Conservation (phyloP, 768 basidiomycete species). For the Crepidotus variabilis region DNA sequence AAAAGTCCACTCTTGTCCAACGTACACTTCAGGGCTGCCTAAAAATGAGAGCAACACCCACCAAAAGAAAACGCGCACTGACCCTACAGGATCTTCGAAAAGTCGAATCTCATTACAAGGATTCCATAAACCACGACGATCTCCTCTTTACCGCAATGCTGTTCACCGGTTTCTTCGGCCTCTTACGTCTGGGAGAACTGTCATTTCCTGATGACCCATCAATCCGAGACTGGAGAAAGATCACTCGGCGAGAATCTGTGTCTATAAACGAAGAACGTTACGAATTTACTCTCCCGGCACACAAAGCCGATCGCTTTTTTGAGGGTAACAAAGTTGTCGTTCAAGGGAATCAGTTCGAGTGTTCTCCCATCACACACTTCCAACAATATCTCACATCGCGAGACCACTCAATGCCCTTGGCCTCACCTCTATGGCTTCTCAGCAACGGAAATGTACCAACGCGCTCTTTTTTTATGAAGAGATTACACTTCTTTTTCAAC, state of each 20-base stretch:
- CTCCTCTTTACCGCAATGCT: neutral
- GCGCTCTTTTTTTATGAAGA: too few relatives aligned
- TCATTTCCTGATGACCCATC: neutral
- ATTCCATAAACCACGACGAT: neutral
- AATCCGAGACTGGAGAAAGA: neutral
- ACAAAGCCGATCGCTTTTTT: conserved; percentile 19
- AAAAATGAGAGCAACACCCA: neutral
- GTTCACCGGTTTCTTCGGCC: neutral
- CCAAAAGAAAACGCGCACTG: neutral
- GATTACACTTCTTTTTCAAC: too few relatives aligned
- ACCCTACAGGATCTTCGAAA: neutral
- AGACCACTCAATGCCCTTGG: neutral
- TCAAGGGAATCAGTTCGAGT: neutral
- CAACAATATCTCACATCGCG: neutral
- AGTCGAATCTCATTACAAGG: too few relatives aligned
- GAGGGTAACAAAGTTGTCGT: conserved; percentile 16
- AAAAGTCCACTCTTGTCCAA: conserved; percentile 1
- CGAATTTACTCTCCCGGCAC: too few relatives aligned
- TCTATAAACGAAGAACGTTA: too few relatives aligned
- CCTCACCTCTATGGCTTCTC: conserved; percentile 8
- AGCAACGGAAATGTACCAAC: too few relatives aligned
- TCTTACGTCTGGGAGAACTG: neutral
- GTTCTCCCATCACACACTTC: neutral
- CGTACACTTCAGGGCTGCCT: neutral
- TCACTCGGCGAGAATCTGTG: neutral